Conservation (phyloP, 306 rosid species). For the Hippophae rhamnoides region DNA sequence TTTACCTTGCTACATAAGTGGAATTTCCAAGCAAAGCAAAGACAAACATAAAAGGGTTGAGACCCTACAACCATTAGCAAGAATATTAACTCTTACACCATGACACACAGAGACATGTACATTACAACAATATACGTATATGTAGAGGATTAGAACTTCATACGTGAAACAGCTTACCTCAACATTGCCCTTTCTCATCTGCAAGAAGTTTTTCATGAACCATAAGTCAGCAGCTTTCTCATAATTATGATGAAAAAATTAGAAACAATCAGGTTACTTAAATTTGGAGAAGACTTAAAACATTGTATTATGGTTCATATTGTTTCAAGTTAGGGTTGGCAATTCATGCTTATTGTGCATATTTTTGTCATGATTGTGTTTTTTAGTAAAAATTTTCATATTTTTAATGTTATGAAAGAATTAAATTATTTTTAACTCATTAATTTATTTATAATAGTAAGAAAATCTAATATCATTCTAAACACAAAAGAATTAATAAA, state of each 20-base stretch:
- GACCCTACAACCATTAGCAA: constrained; percentile 52
- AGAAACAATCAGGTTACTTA: neutral
- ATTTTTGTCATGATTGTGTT: no score
- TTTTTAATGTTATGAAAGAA: no score
- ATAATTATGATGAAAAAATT: constrained; percentile 2
- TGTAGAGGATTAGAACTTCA: neutral
- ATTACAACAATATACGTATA: neutral
- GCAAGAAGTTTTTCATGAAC: constrained; percentile 35
- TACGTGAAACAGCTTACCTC: constrained; percentile 44
- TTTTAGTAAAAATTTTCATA: no score
- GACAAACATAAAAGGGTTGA: constrained; percentile 74
- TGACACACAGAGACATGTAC: neutral
- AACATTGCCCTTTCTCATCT: constrained; percentile 69
- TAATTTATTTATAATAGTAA: no score
- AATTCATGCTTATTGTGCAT: no score
- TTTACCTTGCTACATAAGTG: constrained; percentile 66
- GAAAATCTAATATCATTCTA: no score
- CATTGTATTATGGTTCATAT: neutral
- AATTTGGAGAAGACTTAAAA: neutral
- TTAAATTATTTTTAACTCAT: no score
- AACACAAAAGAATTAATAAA: no score
- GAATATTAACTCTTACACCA: constrained; percentile 4
- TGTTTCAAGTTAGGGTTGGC: neutral
- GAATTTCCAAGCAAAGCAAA: constrained; percentile 74
- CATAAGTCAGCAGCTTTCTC: constrained; percentile 19